These are phyloP conservation scores for Phytophthora citricola DNA, from an alignment of 352 stramenopile species.

Conservation along the genomic window DNA sequence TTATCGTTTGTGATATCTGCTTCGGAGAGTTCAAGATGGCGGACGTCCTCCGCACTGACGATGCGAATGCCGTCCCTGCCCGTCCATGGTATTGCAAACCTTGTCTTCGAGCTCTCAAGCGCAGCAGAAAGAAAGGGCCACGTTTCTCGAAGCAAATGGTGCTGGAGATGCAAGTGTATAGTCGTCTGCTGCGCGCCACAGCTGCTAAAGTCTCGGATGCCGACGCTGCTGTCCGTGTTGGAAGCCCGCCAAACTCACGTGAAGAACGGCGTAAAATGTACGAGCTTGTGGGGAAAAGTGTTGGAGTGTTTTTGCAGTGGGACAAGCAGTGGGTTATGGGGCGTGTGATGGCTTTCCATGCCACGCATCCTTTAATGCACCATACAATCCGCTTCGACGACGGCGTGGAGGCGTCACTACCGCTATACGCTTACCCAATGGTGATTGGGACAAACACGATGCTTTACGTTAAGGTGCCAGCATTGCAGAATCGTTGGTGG, in stretches of 20 bases:
- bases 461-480: slow-evolving; percentile 74
- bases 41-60: slow-evolving; percentile 55
- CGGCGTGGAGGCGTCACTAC: slow-evolving; percentile 58
- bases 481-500: slow-evolving; percentile 73
- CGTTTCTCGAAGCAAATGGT: slow-evolving; percentile 89
- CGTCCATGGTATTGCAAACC: slow-evolving; percentile 78
- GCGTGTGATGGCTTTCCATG: slow-evolving; percentile 68
- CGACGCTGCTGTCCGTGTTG: slow-evolving; percentile 46
- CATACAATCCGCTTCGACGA: slow-evolving; percentile 82
- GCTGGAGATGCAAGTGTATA: slow-evolving; percentile 84
- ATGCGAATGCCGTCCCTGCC: slow-evolving; percentile 47
- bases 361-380: slow-evolving; percentile 48
- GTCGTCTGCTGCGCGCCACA: slow-evolving; percentile 64
- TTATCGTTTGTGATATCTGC: slow-evolving; percentile 83
- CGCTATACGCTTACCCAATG: slow-evolving; percentile 75
- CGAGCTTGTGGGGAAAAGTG: slow-evolving; percentile 68
- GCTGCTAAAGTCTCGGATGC: slow-evolving; percentile 70
- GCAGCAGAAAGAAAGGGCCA: slow-evolving; percentile 79
- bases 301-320: slow-evolving; percentile 75
- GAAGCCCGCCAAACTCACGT: slow-evolving; percentile 53
- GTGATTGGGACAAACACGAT: slow-evolving; percentile 71
- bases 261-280: slow-evolving; percentile 63
- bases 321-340: slow-evolving; percentile 85
- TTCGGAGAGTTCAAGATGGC: slow-evolving; percentile 77
- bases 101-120: slow-evolving; percentile 74